Evolutionary conservation across 1,139 yeast genomes (phyloP).

Genomic region (Geotrichum siamense): DNA sequence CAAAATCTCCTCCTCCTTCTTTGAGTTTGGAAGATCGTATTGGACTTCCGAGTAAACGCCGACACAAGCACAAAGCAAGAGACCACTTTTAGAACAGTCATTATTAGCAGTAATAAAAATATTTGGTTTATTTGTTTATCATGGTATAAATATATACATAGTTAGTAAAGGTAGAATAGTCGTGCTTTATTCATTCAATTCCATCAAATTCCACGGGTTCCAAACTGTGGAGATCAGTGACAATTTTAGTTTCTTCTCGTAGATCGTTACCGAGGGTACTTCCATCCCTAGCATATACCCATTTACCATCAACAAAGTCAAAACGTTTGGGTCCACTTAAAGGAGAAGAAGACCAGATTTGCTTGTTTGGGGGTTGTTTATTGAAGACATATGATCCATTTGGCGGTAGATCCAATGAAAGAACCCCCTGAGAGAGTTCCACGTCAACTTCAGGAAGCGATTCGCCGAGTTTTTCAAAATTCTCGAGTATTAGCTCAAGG

Average conservation of each 20-base stretch:
- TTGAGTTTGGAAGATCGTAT: background rate
- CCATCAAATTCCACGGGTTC: constrained; percentile 13
- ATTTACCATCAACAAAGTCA: constrained; percentile 34
- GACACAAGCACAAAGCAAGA: background rate
- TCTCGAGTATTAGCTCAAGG: constrained; percentile 55
- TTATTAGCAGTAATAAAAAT: no score
- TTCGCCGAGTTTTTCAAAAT: constrained; percentile 58
- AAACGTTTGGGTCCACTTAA: constrained; percentile 80
- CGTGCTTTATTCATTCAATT: constrained; percentile 6
- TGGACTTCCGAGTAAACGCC: background rate
- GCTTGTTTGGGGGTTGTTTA: constrained; percentile 91
- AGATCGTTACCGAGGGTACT: constrained; percentile 35
- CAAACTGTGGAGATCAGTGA: constrained; percentile 23
- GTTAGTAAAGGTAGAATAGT: no score
- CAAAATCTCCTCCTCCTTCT: background rate
- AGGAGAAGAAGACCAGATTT: constrained; percentile 89
- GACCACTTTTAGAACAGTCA: constrained; percentile 1
- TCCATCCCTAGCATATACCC: constrained; percentile 38
- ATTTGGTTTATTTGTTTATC: no score
- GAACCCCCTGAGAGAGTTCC: constrained; percentile 78
- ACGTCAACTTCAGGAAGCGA: constrained; percentile 56
- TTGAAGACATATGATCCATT: constrained; percentile 80
- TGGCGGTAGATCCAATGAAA: constrained; percentile 59
- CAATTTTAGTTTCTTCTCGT: constrained; percentile 31
- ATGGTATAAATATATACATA: no score